Evolutionary conservation across 768 basidiomycete species (phyloP).

Genomic region (Peribolospora baueri): DNA sequence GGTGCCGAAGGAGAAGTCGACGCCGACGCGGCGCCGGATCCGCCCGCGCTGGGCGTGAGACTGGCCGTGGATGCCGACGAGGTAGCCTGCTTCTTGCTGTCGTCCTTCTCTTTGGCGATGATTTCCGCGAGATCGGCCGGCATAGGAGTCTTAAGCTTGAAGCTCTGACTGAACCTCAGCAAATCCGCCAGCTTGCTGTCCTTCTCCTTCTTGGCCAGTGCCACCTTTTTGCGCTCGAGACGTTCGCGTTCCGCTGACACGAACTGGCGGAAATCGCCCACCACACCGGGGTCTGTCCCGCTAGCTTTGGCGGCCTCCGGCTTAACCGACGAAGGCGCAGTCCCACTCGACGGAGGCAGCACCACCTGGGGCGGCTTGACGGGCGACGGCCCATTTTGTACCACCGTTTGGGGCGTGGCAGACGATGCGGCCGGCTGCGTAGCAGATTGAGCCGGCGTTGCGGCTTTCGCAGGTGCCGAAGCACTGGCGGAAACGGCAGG

Average conservation of each 20-base stretch:
- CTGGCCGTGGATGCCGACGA: conserved; percentile 19
- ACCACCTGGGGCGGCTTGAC: too few species aligned
- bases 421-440: conserved; percentile 1
- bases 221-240: conserved; percentile 70
- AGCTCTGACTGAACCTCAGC: conserved; percentile 71
- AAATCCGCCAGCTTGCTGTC: conserved; percentile 83
- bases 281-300: conserved; percentile 16
- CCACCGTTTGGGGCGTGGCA: background rate
- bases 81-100: conserved; percentile 33
- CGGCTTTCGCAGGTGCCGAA: background rate
- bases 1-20: conserved; percentile 2
- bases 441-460: background rate
- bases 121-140: conserved; percentile 83
- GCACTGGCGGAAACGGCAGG: background rate
- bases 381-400: too few species aligned
- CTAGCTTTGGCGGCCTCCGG: background rate
- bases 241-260: conserved; percentile 77
- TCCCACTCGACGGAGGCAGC: background rate
- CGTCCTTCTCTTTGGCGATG: conserved; percentile 58
- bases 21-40: conserved; percentile 6
- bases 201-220: conserved; percentile 72
- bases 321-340: background rate
- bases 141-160: conserved; percentile 93
- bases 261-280: conserved; percentile 73
- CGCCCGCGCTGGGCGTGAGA: background rate